Percentiles rank a stretch among this genome's conserved stretches.
phyloP scores from a whole-genome alignment of 2,329 filamentous ascomycete genomes.

The Nemania bipapillata region DNA sequence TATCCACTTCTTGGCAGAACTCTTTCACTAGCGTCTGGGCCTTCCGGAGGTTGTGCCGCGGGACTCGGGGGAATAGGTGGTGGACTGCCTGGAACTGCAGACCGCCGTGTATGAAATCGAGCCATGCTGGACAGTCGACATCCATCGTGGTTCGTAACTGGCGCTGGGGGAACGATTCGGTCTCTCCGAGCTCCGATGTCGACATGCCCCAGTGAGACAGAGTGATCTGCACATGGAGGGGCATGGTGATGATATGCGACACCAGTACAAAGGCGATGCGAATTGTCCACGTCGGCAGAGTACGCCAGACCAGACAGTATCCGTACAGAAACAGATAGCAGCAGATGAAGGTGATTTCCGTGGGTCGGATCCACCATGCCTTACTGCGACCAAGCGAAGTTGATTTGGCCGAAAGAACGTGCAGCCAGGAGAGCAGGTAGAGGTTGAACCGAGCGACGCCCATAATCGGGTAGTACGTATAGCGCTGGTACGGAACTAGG shows the following conservation, averaged over 20 bases:
- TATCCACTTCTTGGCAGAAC: constrained; percentile 72
- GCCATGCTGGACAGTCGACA: constrained; percentile 75
- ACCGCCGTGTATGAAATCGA: constrained; percentile 77
- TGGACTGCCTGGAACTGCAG: constrained; percentile 78
- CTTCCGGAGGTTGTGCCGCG: constrained; percentile 72
- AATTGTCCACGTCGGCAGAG: constrained; percentile 66
- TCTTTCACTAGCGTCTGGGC: constrained; percentile 69
- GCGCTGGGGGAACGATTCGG: constrained; percentile 74
- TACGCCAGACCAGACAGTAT: constrained; percentile 70
- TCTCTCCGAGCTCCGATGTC: constrained; percentile 70
- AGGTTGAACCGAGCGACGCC: constrained; percentile 77
- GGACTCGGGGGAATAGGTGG: constrained; percentile 74
- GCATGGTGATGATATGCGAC: constrained; percentile 73
- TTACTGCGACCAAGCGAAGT: constrained; percentile 65
- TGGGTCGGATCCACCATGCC: constrained; percentile 74
- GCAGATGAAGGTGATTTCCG: constrained; percentile 70
- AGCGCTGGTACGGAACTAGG: constrained; percentile 70
- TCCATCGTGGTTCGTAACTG: constrained; percentile 79
- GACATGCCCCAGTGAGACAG: constrained; percentile 79
- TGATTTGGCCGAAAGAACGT: constrained; percentile 67
- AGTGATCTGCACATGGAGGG: constrained; percentile 77
- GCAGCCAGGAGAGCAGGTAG: constrained; percentile 73
- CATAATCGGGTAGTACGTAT: constrained; percentile 76
- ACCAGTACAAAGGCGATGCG: constrained; percentile 72
- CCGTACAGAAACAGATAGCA: constrained; percentile 76